These are phyloP conservation scores for Urochloa ruziziensis DNA, from an alignment of 176 grass and related monocot species.

Conservation along the genomic window DNA sequence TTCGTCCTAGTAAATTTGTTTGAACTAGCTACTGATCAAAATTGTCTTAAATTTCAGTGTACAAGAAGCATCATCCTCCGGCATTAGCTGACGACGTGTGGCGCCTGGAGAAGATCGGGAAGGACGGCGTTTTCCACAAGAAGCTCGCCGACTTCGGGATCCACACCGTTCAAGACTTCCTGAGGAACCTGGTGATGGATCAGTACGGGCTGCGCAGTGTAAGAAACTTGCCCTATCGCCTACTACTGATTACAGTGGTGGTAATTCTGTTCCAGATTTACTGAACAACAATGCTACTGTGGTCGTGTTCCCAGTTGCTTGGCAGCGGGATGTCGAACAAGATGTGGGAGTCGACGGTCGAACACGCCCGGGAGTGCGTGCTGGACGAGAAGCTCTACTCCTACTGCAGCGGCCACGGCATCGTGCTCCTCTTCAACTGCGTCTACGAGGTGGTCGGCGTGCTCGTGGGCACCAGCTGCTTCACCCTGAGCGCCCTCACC, in stretches of 20 bases:
- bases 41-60: constrained; percentile 37
- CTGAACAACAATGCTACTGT: too few species aligned
- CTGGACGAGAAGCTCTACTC: constrained; percentile 70
- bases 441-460: constrained; percentile 60
- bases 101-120: constrained; percentile 83
- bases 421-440: constrained; percentile 61
- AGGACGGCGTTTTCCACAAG: constrained; percentile 86
- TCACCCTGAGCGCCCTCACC: constrained; percentile 46
- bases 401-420: constrained; percentile 52
- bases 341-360: constrained; percentile 78
- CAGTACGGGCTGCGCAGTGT: constrained; percentile 61
- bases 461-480: constrained; percentile 49
- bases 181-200: constrained; percentile 76
- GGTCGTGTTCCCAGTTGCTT: constrained; percentile 57
- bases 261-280: not conserved
- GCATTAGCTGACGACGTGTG: constrained; percentile 66
- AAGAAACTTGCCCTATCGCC: constrained; percentile 17
- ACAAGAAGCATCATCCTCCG: constrained; percentile 86
- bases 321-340: constrained; percentile 86
- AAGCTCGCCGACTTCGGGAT: constrained; percentile 71
- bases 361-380: constrained; percentile 69
- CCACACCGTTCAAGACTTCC: constrained; percentile 72
- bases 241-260: not conserved
- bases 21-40: not conserved
- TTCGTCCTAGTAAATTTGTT: not conserved